phyloP scores from a whole-genome alignment of 139 green algal genomes.

The Trebouxia sp. region DNA sequence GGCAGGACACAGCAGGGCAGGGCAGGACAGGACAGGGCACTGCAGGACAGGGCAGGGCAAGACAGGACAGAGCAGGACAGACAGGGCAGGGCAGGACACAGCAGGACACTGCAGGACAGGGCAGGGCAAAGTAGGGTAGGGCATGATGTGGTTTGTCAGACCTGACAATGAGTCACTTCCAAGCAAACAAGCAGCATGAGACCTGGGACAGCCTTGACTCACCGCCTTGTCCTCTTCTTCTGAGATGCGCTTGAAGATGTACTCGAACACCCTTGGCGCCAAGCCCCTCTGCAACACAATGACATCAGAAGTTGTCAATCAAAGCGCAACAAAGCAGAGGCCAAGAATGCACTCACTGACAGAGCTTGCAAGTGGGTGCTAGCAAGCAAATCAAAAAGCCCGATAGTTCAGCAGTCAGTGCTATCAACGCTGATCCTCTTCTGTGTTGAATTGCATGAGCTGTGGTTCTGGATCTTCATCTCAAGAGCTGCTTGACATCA shows the following conservation, averaged over 20 bases:
- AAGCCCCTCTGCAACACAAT: conserved; percentile 30
- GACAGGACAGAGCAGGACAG: not conserved
- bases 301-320: not conserved
- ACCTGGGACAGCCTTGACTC: not conserved
- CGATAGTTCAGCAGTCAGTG: not conserved
- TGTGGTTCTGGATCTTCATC: too few relatives aligned
- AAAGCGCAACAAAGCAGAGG: not conserved
- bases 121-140: not conserved
- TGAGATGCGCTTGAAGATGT: conserved; percentile 38
- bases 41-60: not conserved
- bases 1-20: not conserved
- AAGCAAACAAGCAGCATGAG: not conserved
- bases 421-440: not conserved
- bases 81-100: not conserved
- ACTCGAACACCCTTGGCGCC: conserved; percentile 33
- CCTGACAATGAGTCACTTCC: too few relatives aligned
- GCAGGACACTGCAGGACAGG: not conserved
- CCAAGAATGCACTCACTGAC: not conserved
- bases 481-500: too few relatives aligned
- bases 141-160: not conserved
- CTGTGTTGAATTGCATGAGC: too few relatives aligned
- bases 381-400: not conserved
- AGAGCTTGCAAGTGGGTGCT: not conserved
- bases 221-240: conserved; percentile 26
- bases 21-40: not conserved